Evolutionary conservation across 176 grass and related monocot species (phyloP), one percentile per base, ranked within the genome.

Genomic region (maize (Zea mays)): DNA sequence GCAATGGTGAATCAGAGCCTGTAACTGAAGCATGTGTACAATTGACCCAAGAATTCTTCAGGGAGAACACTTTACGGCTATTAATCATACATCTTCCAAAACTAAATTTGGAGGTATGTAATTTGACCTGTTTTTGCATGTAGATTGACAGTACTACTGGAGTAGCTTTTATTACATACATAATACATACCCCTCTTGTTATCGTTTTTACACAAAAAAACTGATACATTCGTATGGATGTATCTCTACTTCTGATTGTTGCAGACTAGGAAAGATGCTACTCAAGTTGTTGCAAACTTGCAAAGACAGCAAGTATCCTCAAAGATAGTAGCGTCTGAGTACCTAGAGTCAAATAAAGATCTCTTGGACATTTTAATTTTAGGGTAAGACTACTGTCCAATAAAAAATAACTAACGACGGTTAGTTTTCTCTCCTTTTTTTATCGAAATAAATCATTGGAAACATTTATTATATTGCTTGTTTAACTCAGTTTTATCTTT

Each of bases 41-140:
- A 54, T 78, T 95, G 78, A 99, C 96, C 33, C 92, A 99, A 90
- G 92, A 95, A 86, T 95, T 99, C 83, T 99, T 99, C 83, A 90
- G 69, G 74, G 87, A 93, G 43, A 99, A 95, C 70, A 99, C 92
- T 74, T 78, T 99, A 77, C 85, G 96, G 9, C 86, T 99, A 65
- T 86, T 99, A 65, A 89, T 99, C 57, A 43, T 99, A 58, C 88
- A 92, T 85, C 90, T 99, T 61, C 96, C 96, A 20, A 99, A 93
- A 75, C 73, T 99, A 46, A 99, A 86, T 65, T 79, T 99, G 81
- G 96, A 99, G 92, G 92, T 97, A 82, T 3, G 47, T n/a, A 81
- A 73, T n/a, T 73, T 79, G 35, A 40, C 72, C 63, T 72, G 49
- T 36, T 64, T 72, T 67, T 49, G 6, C 37, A 59, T 36, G 36